Percentiles rank a stretch among this genome's conserved stretches.
phyloP scores from a whole-genome alignment of 169 alveolate genomes.

The Cryptosporidium tyzzeri region DNA sequence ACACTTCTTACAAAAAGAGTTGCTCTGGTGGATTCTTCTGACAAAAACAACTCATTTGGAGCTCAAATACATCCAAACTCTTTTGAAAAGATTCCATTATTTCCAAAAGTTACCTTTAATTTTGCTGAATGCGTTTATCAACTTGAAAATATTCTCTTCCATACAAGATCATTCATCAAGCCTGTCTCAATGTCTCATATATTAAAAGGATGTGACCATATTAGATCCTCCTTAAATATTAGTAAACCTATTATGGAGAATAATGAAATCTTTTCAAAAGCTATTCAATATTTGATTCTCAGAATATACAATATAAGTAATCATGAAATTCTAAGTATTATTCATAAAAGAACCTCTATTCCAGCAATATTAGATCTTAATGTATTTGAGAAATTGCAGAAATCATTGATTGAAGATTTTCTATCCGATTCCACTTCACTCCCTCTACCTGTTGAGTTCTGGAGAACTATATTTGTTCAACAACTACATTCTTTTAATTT shows the following conservation, averaged over 20 bases:
- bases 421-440: neutral
- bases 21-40: neutral
- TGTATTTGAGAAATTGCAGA: neutral
- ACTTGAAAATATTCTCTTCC: slow-evolving; percentile 62
- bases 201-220: slow-evolving; percentile 20
- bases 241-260: slow-evolving; percentile 5
- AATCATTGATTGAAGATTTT: slow-evolving; percentile 31
- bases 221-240: slow-evolving; percentile 15
- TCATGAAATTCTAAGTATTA: slow-evolving; percentile 18
- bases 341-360: slow-evolving; percentile 1
- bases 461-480: slow-evolving; percentile 44
- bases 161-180: slow-evolving; percentile 27
- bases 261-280: neutral
- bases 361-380: slow-evolving; percentile 28
- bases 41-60: slow-evolving; percentile 9
- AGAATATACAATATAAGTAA: slow-evolving; percentile 46
- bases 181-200: slow-evolving; percentile 38
- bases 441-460: slow-evolving; percentile 41
- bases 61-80: slow-evolving; percentile 1
- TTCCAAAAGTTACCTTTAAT: slow-evolving; percentile 6
- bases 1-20: slow-evolving; percentile 42
- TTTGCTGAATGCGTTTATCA: slow-evolving; percentile 67
- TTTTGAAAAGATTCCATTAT: slow-evolving; percentile 40
- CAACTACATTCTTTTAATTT: slow-evolving; percentile 32
- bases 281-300: slow-evolving; percentile 28